phyloP scores from a whole-genome alignment of 2,329 filamentous ascomycete genomes.

The Colletotrichum sojae region DNA sequence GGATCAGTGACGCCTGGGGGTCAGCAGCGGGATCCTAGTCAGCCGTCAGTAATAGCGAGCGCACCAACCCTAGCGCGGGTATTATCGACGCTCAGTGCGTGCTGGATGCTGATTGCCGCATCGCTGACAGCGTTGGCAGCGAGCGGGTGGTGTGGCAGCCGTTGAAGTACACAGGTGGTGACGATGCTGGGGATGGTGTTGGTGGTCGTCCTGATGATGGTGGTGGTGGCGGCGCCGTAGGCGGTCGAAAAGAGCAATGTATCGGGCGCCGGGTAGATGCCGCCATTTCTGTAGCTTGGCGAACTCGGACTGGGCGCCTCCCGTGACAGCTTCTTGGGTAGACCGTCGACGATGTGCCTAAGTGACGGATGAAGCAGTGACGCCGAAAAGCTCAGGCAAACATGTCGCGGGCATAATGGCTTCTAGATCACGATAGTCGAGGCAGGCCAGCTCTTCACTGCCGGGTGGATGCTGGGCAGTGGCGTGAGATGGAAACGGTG shows the following conservation, averaged over 20 bases:
- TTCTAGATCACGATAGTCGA: not conserved
- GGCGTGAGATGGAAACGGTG: conserved; percentile 9
- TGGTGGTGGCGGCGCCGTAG: not conserved
- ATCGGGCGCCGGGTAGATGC: not conserved
- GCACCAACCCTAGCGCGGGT: not conserved
- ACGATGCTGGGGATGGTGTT: not conserved
- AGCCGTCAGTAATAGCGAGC: conserved; percentile 15
- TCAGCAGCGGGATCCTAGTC: conserved; percentile 21
- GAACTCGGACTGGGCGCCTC: not conserved
- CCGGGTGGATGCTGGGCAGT: conserved; percentile 8
- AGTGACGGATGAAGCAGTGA: too few species aligned
- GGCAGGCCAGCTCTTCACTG: not conserved
- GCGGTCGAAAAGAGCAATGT: not conserved
- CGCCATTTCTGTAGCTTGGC: not conserved
- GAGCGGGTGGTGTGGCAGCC: conserved; percentile 9
- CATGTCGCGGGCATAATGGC: not conserved
- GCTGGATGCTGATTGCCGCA: conserved; percentile 10
- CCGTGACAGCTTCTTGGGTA: too few species aligned
- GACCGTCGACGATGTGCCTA: too few species aligned
- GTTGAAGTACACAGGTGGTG: conserved; percentile 2
- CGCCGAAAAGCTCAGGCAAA: too few species aligned
- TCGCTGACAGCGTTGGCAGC: not conserved
- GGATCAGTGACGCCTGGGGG: conserved; percentile 16
- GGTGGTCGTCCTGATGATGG: too few species aligned
- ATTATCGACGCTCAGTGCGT: conserved; percentile 5